Evolutionary conservation across 2,329 filamentous ascomycete genomes (phyloP), one percentile per base, ranked within the genome.

Genomic region (Botrytis elliptica): DNA sequence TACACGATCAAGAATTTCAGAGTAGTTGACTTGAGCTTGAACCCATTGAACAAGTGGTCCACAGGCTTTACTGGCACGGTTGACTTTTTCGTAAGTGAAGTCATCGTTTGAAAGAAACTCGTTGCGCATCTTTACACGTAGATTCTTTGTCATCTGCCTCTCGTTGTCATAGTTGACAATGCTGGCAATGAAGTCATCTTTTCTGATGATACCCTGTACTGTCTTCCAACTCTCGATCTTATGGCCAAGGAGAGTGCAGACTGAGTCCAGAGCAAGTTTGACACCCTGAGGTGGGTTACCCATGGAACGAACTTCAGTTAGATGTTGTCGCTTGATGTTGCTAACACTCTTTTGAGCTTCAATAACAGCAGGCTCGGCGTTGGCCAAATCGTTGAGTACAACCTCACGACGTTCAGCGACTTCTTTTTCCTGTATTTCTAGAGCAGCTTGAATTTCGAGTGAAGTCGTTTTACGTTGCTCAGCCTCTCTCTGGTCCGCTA

Each of bases 141-240:
- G 87, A 40, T 85, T 84, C 79, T 90, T 92, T 25, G 95, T 99
- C 95, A 99, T 98, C 83, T 96, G 92, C 81, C 87, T 91, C 83
- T 96, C 95, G 80, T 98, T 99, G 85, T 98, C 93, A 81, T 98
- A 99, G 82, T 94, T 94, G 82, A 98, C 93, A 80, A 99, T 99
- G 84, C 93, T 98, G 67, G 94, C 93, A 83, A 99, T 98, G 84
- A 99, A 99, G 81, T 98, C 95, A 80, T 98, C 96, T 73, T 90
- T 90, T 79, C 95, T 93, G 74, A 99, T 90, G 75, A 98, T 92
- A 70, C 88, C 91, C 82, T 97, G 93, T 75, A 98, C 94, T 20
- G 90, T 91, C 85, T 95, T 97, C 96, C 96, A 99, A 81, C 93
- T 93, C 74, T 91, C 89, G 75, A 94, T 91, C 82, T 92, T 96